Conservation (phyloP, 148 eudicot species). For the Vaccinium corymbosum region DNA sequence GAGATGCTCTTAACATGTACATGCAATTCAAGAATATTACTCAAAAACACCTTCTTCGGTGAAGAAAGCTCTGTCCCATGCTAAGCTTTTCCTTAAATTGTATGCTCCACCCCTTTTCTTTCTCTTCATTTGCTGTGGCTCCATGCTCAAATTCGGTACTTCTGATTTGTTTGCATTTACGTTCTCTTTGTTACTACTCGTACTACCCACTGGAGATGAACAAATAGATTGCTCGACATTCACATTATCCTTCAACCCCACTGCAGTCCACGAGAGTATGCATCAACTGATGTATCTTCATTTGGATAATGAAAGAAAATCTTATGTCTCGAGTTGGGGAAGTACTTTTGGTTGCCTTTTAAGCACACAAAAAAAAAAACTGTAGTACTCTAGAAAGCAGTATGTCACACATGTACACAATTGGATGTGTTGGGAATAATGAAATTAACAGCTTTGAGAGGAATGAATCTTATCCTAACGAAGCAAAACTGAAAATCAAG, state of each 20-base stretch:
- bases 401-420: background rate
- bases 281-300: background rate
- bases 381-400: background rate
- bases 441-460: background rate
- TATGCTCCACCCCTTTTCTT: slow-evolving; percentile 60
- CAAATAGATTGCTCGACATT: slow-evolving; percentile 21
- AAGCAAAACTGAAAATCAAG: background rate
- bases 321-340: background rate
- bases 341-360: background rate
- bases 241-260: slow-evolving; percentile 18
- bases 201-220: slow-evolving; percentile 23
- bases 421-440: background rate
- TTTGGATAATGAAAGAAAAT: background rate
- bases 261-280: slow-evolving; percentile 28
- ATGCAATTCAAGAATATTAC: background rate
- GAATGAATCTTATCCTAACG: background rate
- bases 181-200: slow-evolving; percentile 61
- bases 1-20: no score
- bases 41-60: slow-evolving; percentile 79
- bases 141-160: slow-evolving; percentile 41
- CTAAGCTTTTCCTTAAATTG: slow-evolving; percentile 87
- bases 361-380: background rate
- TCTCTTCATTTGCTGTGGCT: slow-evolving; percentile 78
- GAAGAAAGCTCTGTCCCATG: slow-evolving; percentile 92
- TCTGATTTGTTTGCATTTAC: slow-evolving; percentile 38